These are phyloP conservation scores for Symbiodinium pilosum DNA, from an alignment of 73 alveolate species.

Conservation along the genomic window DNA sequence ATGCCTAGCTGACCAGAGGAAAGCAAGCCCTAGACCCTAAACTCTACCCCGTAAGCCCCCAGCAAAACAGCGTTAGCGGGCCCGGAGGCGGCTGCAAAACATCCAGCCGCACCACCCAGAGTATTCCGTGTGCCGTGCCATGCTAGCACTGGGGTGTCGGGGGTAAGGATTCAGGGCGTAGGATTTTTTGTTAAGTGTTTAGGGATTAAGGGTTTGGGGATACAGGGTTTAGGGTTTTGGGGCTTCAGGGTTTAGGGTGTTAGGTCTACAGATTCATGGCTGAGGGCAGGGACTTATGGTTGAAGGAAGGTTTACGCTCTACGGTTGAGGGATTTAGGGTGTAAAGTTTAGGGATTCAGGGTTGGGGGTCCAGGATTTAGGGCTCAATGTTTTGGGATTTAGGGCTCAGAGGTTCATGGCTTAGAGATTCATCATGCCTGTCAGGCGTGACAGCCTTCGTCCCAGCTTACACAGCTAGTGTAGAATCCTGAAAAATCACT, in stretches of 20 bases:
- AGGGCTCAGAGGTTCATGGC: no score
- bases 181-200: no score
- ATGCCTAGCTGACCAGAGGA: no score
- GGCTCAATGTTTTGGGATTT: no score
- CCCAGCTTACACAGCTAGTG: no score
- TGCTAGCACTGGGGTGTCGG: no score
- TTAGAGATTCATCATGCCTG: no score
- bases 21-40: no score
- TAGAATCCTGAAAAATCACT: no score
- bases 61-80: not conserved
- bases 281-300: not conserved
- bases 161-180: not conserved
- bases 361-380: not conserved
- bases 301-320: not conserved
- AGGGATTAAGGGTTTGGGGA: not conserved
- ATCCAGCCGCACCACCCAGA: conserved; percentile 94
- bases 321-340: not conserved
- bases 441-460: no score
- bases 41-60: no score
- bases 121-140: conserved; percentile 77
- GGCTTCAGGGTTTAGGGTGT: not conserved
- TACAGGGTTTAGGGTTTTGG: not conserved
- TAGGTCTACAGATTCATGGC: not conserved
- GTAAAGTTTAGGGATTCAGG: not conserved
- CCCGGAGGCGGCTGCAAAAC: conserved; percentile 71